Evolutionary conservation across 257 asterid genomes (phyloP), one percentile per base, ranked within the genome.

Genomic region (Echites panduratus): DNA sequence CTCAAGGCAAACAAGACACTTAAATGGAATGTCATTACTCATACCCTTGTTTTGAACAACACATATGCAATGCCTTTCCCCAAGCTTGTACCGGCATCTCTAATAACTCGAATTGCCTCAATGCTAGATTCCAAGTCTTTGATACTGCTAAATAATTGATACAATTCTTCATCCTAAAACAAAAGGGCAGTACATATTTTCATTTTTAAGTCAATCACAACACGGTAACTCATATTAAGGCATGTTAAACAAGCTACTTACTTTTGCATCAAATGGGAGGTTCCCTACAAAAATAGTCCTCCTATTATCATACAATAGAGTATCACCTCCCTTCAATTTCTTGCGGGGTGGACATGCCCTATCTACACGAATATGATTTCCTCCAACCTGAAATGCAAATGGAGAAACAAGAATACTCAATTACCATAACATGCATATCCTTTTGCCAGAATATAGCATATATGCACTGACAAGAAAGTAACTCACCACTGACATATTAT

Each of bases 271-370:
- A 84, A 94, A 94, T 26, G 99, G 99, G 56, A 94, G 96, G 82
- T 94, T 94, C 27, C 97, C 97, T 56, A 94, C 86, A 78, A 94
- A 94, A 76, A 91, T 80, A 6, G 97, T 89, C 87, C 92, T 89
- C 82, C 86, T 88, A 69, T 83, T 88, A 79, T 94, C 97, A 64
- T 88, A 94, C 75, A 94, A 74, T 41, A 80, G 79, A 83, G 84
- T 35, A 79, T 50, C 43, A 58, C 86, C 97, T 78, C 90, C 97
- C 86, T 90, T 95, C 78, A 87, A 72, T 84, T 92, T 95, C 93
- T 95, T 95, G 67, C 96, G 93, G 0, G 99, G 99, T 72, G 99
- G 99, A 82, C 99, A 92, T 44, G 99, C 97, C 84, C 96, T 85
- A 79, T 95, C 98, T 64, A 95, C 98, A 58, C 97, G 96, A 73